Percentiles rank a stretch among this genome's conserved stretches.
These are phyloP conservation scores for Trypethelium eluteriae DNA, from an alignment of 495 filamentous ascomycete species.

Conservation along the genomic window DNA sequence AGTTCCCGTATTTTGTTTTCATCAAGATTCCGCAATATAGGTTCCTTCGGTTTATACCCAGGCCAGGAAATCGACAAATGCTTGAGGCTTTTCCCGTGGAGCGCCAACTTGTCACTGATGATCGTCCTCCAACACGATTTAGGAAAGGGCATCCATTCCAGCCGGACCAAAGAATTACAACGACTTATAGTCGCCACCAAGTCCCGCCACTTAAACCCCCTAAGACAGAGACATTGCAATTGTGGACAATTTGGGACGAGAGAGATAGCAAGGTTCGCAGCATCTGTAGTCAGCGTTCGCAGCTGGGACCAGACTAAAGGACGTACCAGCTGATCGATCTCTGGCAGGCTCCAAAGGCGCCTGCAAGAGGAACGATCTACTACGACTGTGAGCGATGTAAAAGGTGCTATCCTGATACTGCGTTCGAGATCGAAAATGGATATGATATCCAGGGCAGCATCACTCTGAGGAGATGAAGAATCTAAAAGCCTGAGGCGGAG, in stretches of 20 bases:
- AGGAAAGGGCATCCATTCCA: background rate
- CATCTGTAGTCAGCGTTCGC: background rate
- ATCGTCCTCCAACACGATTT: background rate
- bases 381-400: too few species aligned
- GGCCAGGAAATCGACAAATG: background rate
- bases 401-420: too few species aligned
- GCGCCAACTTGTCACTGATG: background rate
- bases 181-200: background rate
- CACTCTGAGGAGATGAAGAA: too few species aligned
- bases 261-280: background rate
- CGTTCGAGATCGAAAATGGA: background rate
- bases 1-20: background rate
- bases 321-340: background rate
- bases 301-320: background rate
- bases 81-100: background rate
- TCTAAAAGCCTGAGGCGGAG: too few species aligned
- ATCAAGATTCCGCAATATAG: background rate
- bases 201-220: background rate
- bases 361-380: background rate
- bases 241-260: background rate
- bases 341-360: background rate
- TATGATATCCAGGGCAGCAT: background rate
- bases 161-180: background rate
- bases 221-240: background rate
- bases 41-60: too few species aligned